These are phyloP conservation scores for Mycocentrospora acerina DNA, from an alignment of 2,329 filamentous ascomycete species.

Conservation along the genomic window DNA sequence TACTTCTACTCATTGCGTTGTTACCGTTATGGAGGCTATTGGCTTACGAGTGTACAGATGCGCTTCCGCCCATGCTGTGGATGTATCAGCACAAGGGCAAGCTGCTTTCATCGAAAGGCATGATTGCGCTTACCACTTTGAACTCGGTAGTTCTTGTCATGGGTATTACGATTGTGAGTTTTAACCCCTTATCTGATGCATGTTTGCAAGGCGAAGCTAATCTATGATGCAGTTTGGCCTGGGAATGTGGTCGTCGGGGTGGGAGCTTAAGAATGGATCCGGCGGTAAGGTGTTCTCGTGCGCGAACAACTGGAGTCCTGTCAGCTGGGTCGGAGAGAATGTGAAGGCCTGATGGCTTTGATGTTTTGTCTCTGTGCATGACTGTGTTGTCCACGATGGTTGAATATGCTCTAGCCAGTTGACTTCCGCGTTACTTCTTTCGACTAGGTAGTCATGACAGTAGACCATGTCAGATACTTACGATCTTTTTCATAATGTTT, in stretches of 20 bases:
- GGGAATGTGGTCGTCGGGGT: conserved; percentile 33
- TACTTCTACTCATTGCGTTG: no score
- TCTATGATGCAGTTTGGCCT: conserved; percentile 21
- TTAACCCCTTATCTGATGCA: neutral
- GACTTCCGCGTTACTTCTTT: no score
- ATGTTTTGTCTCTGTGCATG: no score
- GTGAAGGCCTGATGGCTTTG: no score
- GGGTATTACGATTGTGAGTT: conserved; percentile 33
- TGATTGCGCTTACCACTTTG: conserved; percentile 47
- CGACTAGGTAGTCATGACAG: no score
- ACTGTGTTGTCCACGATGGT: no score
- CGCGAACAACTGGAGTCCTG: conserved; percentile 30
- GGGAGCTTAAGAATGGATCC: conserved; percentile 21
- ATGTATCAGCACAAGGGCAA: conserved; percentile 50
- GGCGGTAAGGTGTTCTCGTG: conserved; percentile 34
- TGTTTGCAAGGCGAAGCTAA: neutral
- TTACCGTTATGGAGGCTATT: neutral
- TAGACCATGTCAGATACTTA: no score
- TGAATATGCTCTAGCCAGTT: no score
- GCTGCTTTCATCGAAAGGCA: conserved; percentile 43
- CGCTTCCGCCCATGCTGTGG: conserved; percentile 50
- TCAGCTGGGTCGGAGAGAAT: conserved; percentile 3
- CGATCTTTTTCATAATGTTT: no score
- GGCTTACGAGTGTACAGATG: conserved; percentile 26
- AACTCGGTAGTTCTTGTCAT: conserved; percentile 47